Conservation (phyloP, 257 asterid species). For the Solanum neorickii region DNA sequence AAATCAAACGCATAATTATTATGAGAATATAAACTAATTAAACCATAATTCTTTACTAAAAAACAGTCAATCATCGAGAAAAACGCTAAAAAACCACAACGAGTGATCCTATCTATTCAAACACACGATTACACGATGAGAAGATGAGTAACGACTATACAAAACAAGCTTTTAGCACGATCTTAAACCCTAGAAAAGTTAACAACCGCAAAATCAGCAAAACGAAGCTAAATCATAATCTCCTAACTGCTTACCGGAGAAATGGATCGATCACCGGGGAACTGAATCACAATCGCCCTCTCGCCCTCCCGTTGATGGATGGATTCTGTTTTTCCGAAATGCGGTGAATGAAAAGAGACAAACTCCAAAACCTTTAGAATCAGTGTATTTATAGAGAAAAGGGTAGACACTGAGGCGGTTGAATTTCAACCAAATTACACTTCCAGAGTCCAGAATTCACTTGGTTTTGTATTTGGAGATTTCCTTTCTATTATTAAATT, state of each 20-base stretch:
- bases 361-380: neutral
- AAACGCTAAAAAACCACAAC: neutral
- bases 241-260: neutral
- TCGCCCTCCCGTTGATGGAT: neutral
- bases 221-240: neutral
- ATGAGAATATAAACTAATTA: neutral
- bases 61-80: neutral
- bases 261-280: neutral
- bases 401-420: neutral
- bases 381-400: neutral
- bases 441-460: neutral
- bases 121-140: neutral
- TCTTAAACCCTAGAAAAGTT: neutral
- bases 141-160: neutral
- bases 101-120: neutral
- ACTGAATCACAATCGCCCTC: neutral
- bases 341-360: neutral
- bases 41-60: neutral
- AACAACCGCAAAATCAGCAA: neutral
- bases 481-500: neutral
- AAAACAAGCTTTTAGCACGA: neutral
- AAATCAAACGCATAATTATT: neutral
- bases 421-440: neutral
- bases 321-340: neutral
- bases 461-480: neutral